phyloP scores from a whole-genome alignment of 2,329 filamentous ascomycete genomes.

The Pezizomycotina sp. region DNA sequence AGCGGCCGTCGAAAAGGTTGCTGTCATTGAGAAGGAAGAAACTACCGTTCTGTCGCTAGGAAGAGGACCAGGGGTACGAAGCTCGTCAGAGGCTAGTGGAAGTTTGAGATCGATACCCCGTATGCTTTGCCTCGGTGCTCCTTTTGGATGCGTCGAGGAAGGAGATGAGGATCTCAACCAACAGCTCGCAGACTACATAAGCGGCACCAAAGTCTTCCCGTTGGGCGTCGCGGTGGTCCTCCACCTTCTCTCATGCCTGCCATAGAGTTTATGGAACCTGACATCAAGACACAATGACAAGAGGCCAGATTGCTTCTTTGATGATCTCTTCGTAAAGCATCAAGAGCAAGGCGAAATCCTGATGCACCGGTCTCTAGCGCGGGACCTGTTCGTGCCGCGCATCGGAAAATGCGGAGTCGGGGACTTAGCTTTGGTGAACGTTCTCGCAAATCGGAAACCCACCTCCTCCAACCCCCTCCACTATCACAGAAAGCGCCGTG shows the following conservation, averaged over 20 bases:
- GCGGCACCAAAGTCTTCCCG: conserved; percentile 15
- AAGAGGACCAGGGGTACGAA: conserved; percentile 12
- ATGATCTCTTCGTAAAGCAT: conserved; percentile 16
- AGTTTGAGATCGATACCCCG: conserved; percentile 16
- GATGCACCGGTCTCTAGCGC: conserved; percentile 11
- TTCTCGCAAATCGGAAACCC: conserved; percentile 9
- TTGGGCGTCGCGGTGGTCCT: conserved; percentile 5
- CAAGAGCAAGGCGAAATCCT: conserved; percentile 14
- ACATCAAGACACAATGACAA: conserved; percentile 10
- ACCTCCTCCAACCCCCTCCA: conserved; percentile 6
- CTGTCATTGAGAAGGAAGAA: no score
- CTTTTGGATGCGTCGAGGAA: conserved; percentile 17
- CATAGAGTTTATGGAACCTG: conserved; percentile 18
- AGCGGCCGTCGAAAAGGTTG: no score
- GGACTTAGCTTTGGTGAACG: conserved; percentile 19
- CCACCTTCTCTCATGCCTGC: conserved; percentile 13
- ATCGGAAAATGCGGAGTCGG: conserved; percentile 14
- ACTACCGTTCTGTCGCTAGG: conserved; percentile 12
- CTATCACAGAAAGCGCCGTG: conserved; percentile 11
- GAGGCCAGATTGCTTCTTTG: conserved; percentile 17
- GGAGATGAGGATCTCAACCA: conserved; percentile 13
- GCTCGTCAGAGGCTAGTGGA: conserved; percentile 17
- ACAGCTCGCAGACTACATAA: conserved; percentile 13
- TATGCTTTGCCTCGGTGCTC: conserved; percentile 17
- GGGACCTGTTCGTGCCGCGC: conserved; percentile 13